These are phyloP conservation scores for Symbiodinium natans DNA, from an alignment of 73 alveolate species.

Conservation along the genomic window DNA sequence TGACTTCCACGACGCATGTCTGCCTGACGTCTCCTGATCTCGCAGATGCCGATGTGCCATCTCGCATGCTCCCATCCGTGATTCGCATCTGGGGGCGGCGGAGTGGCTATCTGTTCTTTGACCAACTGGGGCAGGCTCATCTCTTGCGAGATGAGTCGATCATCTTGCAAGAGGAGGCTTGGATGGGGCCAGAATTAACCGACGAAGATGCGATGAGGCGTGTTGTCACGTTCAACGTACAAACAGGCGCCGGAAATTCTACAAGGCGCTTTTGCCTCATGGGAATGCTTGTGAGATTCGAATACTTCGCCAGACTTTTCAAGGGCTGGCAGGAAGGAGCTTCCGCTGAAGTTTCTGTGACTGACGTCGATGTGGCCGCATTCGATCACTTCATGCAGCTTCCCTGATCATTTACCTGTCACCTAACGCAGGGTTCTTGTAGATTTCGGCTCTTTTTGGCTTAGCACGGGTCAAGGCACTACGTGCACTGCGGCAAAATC, in stretches of 20 bases:
- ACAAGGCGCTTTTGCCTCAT: constrained; percentile 22
- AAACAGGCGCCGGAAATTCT: background rate
- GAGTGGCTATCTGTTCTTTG: constrained; percentile 37
- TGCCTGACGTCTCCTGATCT: background rate
- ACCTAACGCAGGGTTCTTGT: too few relatives aligned
- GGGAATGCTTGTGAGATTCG: background rate
- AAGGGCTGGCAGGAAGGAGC: constrained; percentile 21
- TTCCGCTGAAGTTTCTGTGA: constrained; percentile 14
- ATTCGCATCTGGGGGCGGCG: background rate
- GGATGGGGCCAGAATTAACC: background rate
- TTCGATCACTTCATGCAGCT: background rate
- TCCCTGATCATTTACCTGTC: too few relatives aligned
- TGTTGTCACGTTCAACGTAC: constrained; percentile 11
- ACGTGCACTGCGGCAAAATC: background rate
- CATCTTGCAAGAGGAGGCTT: constrained; percentile 24
- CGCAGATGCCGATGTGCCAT: background rate
- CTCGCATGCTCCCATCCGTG: constrained; percentile 2
- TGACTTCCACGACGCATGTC: constrained; percentile 29
- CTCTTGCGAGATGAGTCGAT: constrained; percentile 18
- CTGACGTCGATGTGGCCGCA: background rate
- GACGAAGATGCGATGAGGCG: background rate
- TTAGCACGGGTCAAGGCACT: too few relatives aligned
- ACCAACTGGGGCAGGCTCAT: background rate
- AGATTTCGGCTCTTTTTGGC: too few relatives aligned
- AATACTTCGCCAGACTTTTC: constrained; percentile 11